These are phyloP conservation scores for Russula foetens DNA, from an alignment of 768 basidiomycete species.

Conservation along the genomic window DNA sequence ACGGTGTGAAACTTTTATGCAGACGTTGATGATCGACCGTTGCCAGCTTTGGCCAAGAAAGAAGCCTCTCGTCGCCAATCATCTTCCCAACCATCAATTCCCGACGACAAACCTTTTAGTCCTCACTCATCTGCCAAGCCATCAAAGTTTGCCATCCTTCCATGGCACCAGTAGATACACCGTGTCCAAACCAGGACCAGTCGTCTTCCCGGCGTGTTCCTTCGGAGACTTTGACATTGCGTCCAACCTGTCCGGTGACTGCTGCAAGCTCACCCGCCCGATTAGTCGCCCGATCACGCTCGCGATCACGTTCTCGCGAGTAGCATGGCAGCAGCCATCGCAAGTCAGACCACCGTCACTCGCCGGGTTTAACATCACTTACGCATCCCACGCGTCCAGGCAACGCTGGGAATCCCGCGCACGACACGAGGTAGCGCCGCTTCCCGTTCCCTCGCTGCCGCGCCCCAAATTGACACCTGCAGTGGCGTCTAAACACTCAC, in stretches of 20 bases:
- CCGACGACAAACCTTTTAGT: background rate
- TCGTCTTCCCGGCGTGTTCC: conserved; percentile 1
- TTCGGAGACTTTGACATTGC: conserved; percentile 17
- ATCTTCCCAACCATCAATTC: background rate
- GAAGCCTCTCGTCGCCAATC: too few relatives aligned
- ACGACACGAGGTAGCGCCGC: background rate
- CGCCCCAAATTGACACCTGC: background rate
- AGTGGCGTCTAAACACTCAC: background rate
- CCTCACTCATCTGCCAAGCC: conserved; percentile 8
- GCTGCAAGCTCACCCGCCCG: conserved; percentile 15
- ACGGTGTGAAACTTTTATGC: conserved; percentile 18
- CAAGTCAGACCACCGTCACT: too few relatives aligned
- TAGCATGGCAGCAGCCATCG: too few relatives aligned
- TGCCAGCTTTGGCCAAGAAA: conserved; percentile 13
- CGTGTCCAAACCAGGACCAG: background rate
- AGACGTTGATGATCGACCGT: conserved; percentile 11
- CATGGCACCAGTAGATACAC: conserved; percentile 4
- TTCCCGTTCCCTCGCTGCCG: too few relatives aligned
- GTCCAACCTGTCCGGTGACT: conserved; percentile 9
- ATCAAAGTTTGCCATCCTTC: background rate
- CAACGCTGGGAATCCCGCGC: too few relatives aligned
- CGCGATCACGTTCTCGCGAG: too few relatives aligned
- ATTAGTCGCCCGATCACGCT: too few relatives aligned
- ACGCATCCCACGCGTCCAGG: conserved; percentile 7
- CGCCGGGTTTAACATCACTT: conserved; percentile 17